Evolutionary conservation across 1,284 basidiomycete genomes (phyloP).

Genomic region (Trametes versicolor): DNA sequence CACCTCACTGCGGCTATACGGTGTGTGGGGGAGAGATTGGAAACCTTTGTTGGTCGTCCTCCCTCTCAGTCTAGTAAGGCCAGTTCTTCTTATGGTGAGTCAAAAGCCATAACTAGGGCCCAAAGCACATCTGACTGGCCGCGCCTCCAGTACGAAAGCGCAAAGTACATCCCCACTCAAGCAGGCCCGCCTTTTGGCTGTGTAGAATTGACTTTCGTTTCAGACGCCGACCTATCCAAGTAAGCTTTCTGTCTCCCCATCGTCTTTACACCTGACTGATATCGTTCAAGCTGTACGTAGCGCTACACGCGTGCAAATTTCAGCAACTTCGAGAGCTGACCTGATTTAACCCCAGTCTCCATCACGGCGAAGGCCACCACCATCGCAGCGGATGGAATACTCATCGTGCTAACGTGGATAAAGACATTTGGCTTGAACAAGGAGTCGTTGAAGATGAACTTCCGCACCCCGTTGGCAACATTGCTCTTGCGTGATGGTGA

Average conservation of each 20-base stretch:
- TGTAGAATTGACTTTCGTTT: not conserved
- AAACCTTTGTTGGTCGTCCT: constrained; percentile 20
- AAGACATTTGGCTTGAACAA: constrained; percentile 18
- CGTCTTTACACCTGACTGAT: not conserved
- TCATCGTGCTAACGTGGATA: constrained; percentile 26
- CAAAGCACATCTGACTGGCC: not conserved
- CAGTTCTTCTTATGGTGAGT: constrained; percentile 20
- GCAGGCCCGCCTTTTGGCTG: constrained; percentile 14
- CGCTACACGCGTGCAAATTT: not conserved
- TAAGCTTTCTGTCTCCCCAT: not conserved
- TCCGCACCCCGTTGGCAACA: constrained; percentile 17
- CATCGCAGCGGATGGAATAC: constrained; percentile 20
- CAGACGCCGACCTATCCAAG: not conserved
- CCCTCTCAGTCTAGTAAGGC: constrained; percentile 19
- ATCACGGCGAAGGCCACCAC: constrained; percentile 18
- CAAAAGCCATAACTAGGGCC: not conserved
- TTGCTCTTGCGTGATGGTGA: constrained; percentile 28
- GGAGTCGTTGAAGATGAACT: constrained; percentile 3
- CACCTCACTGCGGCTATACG: constrained; percentile 22
- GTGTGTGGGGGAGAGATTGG: constrained; percentile 27
- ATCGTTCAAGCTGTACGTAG: not conserved
- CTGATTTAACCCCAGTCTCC: not conserved
- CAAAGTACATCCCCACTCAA: constrained; percentile 5
- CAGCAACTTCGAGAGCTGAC: not conserved
- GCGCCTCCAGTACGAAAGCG: constrained; percentile 12